Evolutionary conservation across 2,329 filamentous ascomycete genomes (phyloP).

Genomic region (Aspergillus aculeatus): DNA sequence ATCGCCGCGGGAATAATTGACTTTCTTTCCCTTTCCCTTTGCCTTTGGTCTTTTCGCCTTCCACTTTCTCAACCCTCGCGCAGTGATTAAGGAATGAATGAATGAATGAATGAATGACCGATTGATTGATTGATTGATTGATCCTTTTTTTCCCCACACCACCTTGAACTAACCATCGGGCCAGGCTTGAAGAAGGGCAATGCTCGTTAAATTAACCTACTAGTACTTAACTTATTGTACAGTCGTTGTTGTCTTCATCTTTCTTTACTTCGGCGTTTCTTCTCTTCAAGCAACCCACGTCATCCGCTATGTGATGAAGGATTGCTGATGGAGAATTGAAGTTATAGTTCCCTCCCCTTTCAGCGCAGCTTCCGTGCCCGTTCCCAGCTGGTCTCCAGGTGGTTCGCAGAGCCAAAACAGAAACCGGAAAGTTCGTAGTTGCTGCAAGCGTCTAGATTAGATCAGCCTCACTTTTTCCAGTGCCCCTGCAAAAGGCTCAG

Average conservation of each 20-base stretch:
- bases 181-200: background rate
- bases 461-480: conserved; percentile 19
- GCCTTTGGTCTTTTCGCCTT: background rate
- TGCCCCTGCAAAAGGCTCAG: conserved; percentile 12
- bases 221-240: too few relatives aligned
- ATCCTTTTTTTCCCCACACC: background rate
- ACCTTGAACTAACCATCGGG: background rate
- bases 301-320: conserved; percentile 10
- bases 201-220: background rate
- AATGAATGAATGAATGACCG: too few relatives aligned
- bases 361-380: background rate
- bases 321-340: background rate
- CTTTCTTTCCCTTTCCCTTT: background rate
- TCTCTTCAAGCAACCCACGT: conserved; percentile 10
- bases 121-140: background rate
- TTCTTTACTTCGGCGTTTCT: background rate
- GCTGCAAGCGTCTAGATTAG: conserved; percentile 10
- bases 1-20: background rate
- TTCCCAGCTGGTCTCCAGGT: background rate
- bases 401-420: background rate
- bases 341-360: too few relatives aligned
- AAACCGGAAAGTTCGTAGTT: conserved; percentile 9
- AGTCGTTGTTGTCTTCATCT: background rate
- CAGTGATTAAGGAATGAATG: too few relatives aligned
- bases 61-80: background rate